Evolutionary conservation across 1,284 basidiomycete genomes (phyloP).

Genomic region (Pseudozyma sp.): DNA sequence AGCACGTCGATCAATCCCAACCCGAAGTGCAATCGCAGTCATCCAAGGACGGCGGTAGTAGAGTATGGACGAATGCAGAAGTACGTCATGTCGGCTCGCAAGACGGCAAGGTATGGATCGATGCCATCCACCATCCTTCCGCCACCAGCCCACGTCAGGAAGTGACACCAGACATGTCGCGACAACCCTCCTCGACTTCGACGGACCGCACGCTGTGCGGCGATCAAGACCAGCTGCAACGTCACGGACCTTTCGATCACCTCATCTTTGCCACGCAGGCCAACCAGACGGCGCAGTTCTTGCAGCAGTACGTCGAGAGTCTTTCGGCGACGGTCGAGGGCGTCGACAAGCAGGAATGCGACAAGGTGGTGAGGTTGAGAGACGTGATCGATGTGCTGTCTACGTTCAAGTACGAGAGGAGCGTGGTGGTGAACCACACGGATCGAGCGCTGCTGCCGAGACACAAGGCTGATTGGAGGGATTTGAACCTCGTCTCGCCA

Average conservation of each 20-base stretch:
- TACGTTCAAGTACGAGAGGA: constrained; percentile 42
- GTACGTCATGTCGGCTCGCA: constrained; percentile 6
- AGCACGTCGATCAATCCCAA: constrained; percentile 19
- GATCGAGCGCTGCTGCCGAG: constrained; percentile 44
- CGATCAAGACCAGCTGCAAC: constrained; percentile 2
- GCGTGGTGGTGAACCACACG: constrained; percentile 55
- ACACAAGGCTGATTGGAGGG: constrained; percentile 44
- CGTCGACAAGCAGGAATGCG: not conserved
- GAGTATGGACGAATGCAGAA: constrained; percentile 30
- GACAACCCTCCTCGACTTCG: constrained; percentile 1
- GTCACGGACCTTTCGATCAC: constrained; percentile 57
- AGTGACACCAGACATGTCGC: constrained; percentile 1
- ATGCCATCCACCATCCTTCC: constrained; percentile 19
- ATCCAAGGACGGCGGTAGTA: constrained; percentile 1
- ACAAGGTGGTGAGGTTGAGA: constrained; percentile 8
- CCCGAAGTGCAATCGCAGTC: not conserved
- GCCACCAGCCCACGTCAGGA: not conserved
- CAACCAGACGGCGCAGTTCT: constrained; percentile 52
- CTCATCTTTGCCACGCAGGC: constrained; percentile 66
- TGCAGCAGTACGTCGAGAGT: constrained; percentile 28
- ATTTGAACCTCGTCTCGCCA: constrained; percentile 56
- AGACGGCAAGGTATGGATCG: constrained; percentile 14
- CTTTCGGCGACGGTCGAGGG: not conserved
- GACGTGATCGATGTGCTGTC: constrained; percentile 17
- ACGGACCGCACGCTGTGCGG: constrained; percentile 13